phyloP scores from a whole-genome alignment of 2,329 filamentous ascomycete species.

The Raffaelea arxii region DNA sequence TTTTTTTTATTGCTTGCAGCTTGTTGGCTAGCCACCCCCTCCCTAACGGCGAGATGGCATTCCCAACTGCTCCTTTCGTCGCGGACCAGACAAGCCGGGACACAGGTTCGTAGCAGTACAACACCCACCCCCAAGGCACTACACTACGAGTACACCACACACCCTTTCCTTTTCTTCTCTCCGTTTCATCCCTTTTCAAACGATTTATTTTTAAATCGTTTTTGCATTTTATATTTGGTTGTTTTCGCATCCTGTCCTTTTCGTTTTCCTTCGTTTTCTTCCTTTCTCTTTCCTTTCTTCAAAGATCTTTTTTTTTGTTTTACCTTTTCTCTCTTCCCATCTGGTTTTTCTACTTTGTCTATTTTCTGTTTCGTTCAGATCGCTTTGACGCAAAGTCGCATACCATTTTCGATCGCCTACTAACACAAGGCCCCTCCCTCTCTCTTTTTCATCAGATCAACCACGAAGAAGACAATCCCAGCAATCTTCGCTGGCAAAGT shows the following conservation, averaged over 20 bases:
- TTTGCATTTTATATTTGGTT: too few species aligned
- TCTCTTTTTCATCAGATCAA: background rate
- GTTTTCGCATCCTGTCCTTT: background rate
- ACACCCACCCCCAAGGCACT: background rate
- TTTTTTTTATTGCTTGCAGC: background rate
- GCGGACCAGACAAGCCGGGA: constrained; percentile 7
- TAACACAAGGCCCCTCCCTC: background rate
- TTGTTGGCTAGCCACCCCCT: background rate
- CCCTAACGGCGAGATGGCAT: constrained; percentile 9
- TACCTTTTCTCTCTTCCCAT: background rate
- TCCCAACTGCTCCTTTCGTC: constrained; percentile 5
- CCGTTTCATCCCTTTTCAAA: too few species aligned
- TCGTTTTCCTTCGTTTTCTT: background rate
- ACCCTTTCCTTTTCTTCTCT: background rate
- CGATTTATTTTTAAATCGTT: too few species aligned
- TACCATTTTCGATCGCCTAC: background rate
- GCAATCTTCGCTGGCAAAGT: constrained; percentile 18
- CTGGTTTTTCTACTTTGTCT: background rate
- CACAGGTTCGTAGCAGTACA: constrained; percentile 10
- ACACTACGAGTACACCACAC: background rate
- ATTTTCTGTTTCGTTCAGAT: background rate
- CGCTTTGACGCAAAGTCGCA: background rate
- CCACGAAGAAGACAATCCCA: constrained; percentile 14
- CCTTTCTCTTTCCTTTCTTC: background rate
- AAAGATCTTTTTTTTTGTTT: background rate